These are phyloP conservation scores for Backusella australiensis DNA, from an alignment of 192 early-diverging fungal species.

Conservation along the genomic window DNA sequence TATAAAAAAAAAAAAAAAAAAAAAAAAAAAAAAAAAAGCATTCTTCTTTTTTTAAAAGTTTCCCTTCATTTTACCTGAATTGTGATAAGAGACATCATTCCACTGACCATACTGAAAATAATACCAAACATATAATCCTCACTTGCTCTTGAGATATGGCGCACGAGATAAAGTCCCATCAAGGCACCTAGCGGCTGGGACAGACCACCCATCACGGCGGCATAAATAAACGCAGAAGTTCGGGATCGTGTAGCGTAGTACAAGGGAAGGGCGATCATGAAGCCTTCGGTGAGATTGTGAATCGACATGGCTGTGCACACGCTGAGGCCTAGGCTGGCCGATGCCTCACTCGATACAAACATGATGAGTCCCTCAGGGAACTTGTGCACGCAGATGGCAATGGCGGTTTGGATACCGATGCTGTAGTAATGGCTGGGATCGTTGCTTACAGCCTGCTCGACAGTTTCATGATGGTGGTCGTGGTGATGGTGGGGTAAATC, in stretches of 20 bases:
- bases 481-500: not conserved
- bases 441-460: not conserved
- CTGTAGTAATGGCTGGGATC: constrained; percentile 14
- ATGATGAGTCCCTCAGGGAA: constrained; percentile 60
- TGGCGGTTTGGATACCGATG: constrained; percentile 54
- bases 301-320: constrained; percentile 54
- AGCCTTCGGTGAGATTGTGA: constrained; percentile 56
- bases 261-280: constrained; percentile 54
- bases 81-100: constrained; percentile 56
- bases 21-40: not conserved
- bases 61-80: constrained; percentile 34
- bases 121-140: constrained; percentile 44
- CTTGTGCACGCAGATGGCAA: constrained; percentile 54
- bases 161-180: constrained; percentile 43
- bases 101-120: constrained; percentile 46
- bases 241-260: constrained; percentile 50
- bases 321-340: constrained; percentile 42
- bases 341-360: constrained; percentile 47
- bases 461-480: not conserved
- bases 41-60: no score
- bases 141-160: constrained; percentile 35
- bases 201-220: constrained; percentile 48
- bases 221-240: constrained; percentile 44
- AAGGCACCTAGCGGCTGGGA: constrained; percentile 55
- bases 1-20: not conserved